Percentiles rank a stretch among this genome's conserved stretches.
phyloP scores from a whole-genome alignment of 768 basidiomycete genomes.

The Asterophora parasitica region DNA sequence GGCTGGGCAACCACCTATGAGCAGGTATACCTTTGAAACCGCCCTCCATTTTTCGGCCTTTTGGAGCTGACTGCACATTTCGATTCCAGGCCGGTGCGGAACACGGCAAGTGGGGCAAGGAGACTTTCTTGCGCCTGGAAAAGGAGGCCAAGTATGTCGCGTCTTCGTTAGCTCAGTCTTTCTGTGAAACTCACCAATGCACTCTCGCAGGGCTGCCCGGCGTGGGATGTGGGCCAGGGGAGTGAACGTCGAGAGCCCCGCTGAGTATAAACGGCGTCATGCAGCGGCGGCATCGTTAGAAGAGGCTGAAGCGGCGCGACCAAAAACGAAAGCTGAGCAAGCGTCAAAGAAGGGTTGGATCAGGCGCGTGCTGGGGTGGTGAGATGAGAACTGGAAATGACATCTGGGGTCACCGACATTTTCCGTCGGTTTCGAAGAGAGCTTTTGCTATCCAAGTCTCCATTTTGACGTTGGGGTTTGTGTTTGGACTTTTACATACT shows the following conservation, averaged over 20 bases:
- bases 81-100: conserved; percentile 55
- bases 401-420: not conserved
- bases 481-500: too few species aligned
- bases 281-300: conserved; percentile 23
- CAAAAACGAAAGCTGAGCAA: not conserved
- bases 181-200: not conserved
- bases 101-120: conserved; percentile 68
- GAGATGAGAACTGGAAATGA: not conserved
- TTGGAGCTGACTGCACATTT: not conserved
- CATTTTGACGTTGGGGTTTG: too few species aligned
- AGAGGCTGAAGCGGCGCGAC: conserved; percentile 12
- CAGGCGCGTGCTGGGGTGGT: conserved; percentile 10
- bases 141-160: conserved; percentile 64
- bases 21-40: conserved; percentile 32
- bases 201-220: conserved; percentile 44
- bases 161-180: not conserved
- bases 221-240: conserved; percentile 75
- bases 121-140: conserved; percentile 58
- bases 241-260: conserved; percentile 56
- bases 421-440: too few species aligned
- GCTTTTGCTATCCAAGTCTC: too few species aligned
- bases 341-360: conserved; percentile 8
- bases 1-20: conserved; percentile 78
- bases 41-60: not conserved
- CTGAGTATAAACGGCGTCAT: conserved; percentile 74